phyloP scores from a whole-genome alignment of 768 basidiomycete species.

The Podaxis carcinomalis region DNA sequence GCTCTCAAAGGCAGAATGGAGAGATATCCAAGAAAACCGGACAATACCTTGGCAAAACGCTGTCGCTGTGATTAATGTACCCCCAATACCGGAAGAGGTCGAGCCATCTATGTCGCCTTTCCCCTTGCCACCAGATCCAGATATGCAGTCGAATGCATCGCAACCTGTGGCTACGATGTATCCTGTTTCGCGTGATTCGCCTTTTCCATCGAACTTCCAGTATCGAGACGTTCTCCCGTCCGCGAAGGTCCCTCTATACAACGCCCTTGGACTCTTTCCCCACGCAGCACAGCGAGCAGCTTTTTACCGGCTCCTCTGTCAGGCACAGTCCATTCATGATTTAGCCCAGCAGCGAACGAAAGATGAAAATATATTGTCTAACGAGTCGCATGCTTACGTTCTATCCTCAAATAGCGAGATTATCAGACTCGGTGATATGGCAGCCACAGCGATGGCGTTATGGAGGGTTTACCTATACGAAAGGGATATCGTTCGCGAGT shows the following conservation, averaged over 20 bases:
- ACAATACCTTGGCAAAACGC: constrained; percentile 48
- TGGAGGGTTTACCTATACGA: constrained; percentile 84
- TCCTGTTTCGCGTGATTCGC: constrained; percentile 9
- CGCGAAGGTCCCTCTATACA: constrained; percentile 57
- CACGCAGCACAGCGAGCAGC: constrained; percentile 55
- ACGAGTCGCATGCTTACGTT: constrained; percentile 58
- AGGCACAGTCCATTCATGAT: not conserved
- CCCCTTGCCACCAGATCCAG: constrained; percentile 22
- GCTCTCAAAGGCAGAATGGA: constrained; percentile 62
- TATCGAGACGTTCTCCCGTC: constrained; percentile 20
- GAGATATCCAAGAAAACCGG: constrained; percentile 39
- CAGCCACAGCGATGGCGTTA: constrained; percentile 62
- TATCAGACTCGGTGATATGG: constrained; percentile 52
- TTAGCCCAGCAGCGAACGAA: not conserved
- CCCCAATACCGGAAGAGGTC: constrained; percentile 55
- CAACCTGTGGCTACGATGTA: constrained; percentile 29
- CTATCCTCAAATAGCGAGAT: constrained; percentile 49
- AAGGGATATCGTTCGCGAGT: constrained; percentile 16
- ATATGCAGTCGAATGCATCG: constrained; percentile 11
- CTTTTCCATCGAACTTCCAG: constrained; percentile 4
- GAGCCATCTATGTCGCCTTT: constrained; percentile 31
- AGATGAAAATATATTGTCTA: not conserved
- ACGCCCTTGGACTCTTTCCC: constrained; percentile 64
- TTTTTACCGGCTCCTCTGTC: constrained; percentile 43
- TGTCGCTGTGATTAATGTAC: constrained; percentile 64